Evolutionary conservation across 1,284 basidiomycete genomes (phyloP).

Genomic region (Wallemia ichthyophaga): DNA sequence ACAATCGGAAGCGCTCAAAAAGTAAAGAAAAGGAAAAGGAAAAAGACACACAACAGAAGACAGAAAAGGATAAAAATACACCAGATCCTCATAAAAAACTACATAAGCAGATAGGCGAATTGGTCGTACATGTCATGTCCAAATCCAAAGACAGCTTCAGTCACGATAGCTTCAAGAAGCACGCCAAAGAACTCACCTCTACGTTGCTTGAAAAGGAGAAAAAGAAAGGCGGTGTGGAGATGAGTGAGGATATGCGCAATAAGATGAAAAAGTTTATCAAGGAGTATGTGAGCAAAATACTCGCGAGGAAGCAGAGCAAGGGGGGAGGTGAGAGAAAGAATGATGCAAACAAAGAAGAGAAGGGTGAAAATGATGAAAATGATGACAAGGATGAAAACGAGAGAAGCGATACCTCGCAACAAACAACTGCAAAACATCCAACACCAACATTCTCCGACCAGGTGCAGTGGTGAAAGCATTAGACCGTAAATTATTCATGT

Average conservation of each 20-base stretch:
- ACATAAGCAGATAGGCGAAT: slow-evolving; percentile 49
- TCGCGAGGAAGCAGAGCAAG: neutral
- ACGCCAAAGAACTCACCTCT: slow-evolving; percentile 76
- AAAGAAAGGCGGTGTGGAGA: slow-evolving; percentile 34
- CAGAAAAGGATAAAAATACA: slow-evolving; percentile 8
- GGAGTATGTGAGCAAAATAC: slow-evolving; percentile 43
- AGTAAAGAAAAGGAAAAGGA: slow-evolving; percentile 19
- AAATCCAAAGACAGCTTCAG: slow-evolving; percentile 57
- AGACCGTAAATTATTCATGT: no score
- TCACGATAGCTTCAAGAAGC: slow-evolving; percentile 66
- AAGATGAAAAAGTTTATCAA: slow-evolving; percentile 89
- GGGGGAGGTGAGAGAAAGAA: neutral
- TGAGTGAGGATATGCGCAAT: slow-evolving; percentile 53
- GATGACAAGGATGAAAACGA: no score
- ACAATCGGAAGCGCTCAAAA: slow-evolving; percentile 4
- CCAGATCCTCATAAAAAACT: slow-evolving; percentile 46
- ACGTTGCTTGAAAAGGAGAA: slow-evolving; percentile 76
- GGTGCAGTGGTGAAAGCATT: no score
- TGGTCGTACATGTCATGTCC: slow-evolving; percentile 73
- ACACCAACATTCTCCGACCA: no score
- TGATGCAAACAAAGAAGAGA: no score
- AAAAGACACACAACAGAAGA: slow-evolving; percentile 5
- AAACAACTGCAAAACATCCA: no score
- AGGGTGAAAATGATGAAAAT: no score
- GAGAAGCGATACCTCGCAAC: no score